Evolutionary conservation across 1,139 yeast species (phyloP), one percentile per base, ranked within the genome.

Genomic region (Yamadazyma friedrichii): DNA sequence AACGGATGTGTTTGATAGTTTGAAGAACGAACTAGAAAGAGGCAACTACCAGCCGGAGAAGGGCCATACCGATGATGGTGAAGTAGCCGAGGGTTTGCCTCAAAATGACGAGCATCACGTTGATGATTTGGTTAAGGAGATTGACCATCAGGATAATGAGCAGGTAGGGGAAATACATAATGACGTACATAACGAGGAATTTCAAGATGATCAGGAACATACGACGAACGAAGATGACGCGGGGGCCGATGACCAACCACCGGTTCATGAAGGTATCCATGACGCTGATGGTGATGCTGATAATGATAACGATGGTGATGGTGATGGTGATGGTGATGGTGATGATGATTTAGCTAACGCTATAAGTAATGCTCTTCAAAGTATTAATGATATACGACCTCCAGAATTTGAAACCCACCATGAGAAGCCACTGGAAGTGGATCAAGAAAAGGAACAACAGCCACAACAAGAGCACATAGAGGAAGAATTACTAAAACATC

Each of bases 1-100:
- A 22, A 65, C 62, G 5, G 52, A 61, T 45, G 70, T 67, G 2
- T 56, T 62, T 36, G 51, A 46, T 25, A 45, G 52, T 39, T 35
- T 49, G 20, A 31, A 37, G 26, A 29, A 12, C 4, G 36, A 33
- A 26, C 12, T 33, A 15, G 28, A 25, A 25, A 6, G 12, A n/a
- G 30, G 8, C 13, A 10, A 34, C 22, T 33, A 38, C 16, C 13
- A 24, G 5, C 5, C 24, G 24, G 24, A 20, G 8, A 20, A 20
- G 8, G 24, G 8, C 13, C 27, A 13, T 3, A 29, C 8, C 4
- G 6, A 27, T 12, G 15, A 30, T n/a, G 24, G 15, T 26, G 28
- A 26, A 26, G 28, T 26, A 11, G 9, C 11, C n/a, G 32, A 27
- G 3, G 15, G 10, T 6, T 26, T 26, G 12, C 5, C 24, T 8